Conservation (phyloP, 2,329 filamentous ascomycete species). For the Verticillium albo-atrum region DNA sequence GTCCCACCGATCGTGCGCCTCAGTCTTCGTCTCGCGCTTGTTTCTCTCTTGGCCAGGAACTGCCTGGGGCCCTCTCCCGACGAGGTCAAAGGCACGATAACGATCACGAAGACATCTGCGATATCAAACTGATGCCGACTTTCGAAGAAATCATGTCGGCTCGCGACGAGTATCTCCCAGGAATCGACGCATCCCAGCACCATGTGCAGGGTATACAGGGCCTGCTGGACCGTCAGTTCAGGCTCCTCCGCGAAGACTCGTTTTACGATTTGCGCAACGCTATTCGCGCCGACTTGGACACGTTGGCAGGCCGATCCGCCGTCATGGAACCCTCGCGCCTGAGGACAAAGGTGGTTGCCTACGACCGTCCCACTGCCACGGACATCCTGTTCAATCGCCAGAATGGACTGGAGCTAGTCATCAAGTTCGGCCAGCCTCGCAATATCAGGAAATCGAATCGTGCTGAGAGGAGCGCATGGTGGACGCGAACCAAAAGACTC, state of each 20-base stretch:
- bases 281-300: too few relatives aligned
- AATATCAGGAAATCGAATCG: too few relatives aligned
- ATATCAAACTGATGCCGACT: conserved; percentile 47
- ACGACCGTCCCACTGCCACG: not conserved
- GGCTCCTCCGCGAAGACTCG: conserved; percentile 12
- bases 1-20: too few relatives aligned
- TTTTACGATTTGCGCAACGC: too few relatives aligned
- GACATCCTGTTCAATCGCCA: not conserved
- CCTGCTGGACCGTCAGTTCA: conserved; percentile 8
- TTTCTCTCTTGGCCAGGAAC: conserved; percentile 24
- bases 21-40: conserved; percentile 12
- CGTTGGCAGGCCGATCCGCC: not conserved
- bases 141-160: conserved; percentile 37
- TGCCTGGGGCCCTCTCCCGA: conserved; percentile 26
- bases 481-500: too few relatives aligned
- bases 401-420: not conserved
- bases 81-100: conserved; percentile 38
- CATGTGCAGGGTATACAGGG: not conserved
- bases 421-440: too few relatives aligned
- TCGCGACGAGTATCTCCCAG: conserved; percentile 39
- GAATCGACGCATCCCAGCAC: conserved; percentile 23
- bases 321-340: conserved; percentile 11
- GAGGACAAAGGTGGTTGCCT: conserved; percentile 1
- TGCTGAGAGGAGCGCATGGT: too few relatives aligned
- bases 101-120: conserved; percentile 37